These are phyloP conservation scores for Bauhinia variegata DNA, from an alignment of 306 rosid genomes.

Conservation along the genomic window DNA sequence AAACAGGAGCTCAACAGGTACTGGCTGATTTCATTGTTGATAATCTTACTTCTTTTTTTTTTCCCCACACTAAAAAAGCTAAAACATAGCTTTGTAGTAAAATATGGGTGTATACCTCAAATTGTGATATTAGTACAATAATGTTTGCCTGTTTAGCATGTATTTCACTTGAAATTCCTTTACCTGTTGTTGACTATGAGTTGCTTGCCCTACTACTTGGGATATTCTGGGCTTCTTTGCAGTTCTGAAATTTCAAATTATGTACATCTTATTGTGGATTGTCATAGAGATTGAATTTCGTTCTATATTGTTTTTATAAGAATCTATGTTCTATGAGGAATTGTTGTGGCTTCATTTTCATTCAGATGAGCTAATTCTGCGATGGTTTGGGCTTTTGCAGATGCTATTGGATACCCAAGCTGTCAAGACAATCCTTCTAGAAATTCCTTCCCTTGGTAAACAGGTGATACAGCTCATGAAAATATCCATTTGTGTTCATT, in stretches of 20 bases:
- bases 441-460: conserved; percentile 96
- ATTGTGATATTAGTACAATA: conserved; percentile 6
- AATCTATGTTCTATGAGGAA: conserved; percentile 21
- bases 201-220: neutral
- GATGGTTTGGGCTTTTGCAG: conserved; percentile 62
- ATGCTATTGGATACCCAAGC: conserved; percentile 99
- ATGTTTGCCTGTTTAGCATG: neutral
- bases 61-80: too few species aligned
- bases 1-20: conserved; percentile 99
- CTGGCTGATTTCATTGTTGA: conserved; percentile 9
- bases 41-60: conserved; percentile 26
- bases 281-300: neutral
- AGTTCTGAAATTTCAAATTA: neutral
- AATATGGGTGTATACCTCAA: conserved; percentile 18
- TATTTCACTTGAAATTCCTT: too few species aligned
- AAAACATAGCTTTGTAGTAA: neutral
- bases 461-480: conserved; percentile 61
- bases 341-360: conserved; percentile 26
- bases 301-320: conserved; percentile 6
- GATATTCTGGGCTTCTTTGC: conserved; percentile 12
- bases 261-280: conserved; percentile 11
- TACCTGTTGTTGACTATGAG: neutral
- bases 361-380: conserved; percentile 29
- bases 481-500: conserved; percentile 19
- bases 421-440: conserved; percentile 94